Evolutionary conservation across 805 yeast species (phyloP), one percentile per base, ranked within the genome.

Genomic region (Isabelozyma heimii): DNA sequence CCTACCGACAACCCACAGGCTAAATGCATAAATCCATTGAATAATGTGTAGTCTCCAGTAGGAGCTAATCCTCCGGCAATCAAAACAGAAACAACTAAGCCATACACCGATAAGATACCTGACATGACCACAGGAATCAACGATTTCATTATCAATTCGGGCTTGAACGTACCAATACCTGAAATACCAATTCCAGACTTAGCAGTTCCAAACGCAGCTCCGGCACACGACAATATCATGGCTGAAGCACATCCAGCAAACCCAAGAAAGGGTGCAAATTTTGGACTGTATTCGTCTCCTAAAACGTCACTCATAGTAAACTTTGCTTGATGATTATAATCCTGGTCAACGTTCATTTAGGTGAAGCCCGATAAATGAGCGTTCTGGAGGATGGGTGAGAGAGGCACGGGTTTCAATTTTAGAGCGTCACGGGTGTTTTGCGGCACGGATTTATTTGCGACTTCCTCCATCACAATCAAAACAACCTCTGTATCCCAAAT

Each of bases 201-300:
- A 53, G 98, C 98, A 3, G 98, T 92, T 50, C 99, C 99, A 57
- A 91, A 85, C 52, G 98, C 98, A 4, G 99, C 98, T 53, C 99
- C 99, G n/a, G 92, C 85, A 63, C 97, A 89, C 49, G 95, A 85
- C 50, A 92, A 75, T 20, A 89, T 81, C 89, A 90, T 89, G 45
- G 97, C 96, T 43, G 90, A 85, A 6, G 94, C 90, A 72, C 98
- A 91, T 43, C 97, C 99, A 38, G 97, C 97, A 70, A 92, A 91
- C 40, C 99, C 99, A 65, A 94, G 84, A 69, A 94, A 94, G 52
- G 99, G 98, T 13, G 99, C 97, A 70, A 87, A 94, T 28, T 84
- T 84, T 44, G 99, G 98, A 33, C 91, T 80, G 63, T 82, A 87
- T 66, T 87, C 92, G 59, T 76, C 79, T 54, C 70, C 73, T 43